Percentiles rank a stretch among this genome's conserved stretches.
phyloP scores from a whole-genome alignment of 805 yeast genomes.

The Schizosaccharomyces japonicus region DNA sequence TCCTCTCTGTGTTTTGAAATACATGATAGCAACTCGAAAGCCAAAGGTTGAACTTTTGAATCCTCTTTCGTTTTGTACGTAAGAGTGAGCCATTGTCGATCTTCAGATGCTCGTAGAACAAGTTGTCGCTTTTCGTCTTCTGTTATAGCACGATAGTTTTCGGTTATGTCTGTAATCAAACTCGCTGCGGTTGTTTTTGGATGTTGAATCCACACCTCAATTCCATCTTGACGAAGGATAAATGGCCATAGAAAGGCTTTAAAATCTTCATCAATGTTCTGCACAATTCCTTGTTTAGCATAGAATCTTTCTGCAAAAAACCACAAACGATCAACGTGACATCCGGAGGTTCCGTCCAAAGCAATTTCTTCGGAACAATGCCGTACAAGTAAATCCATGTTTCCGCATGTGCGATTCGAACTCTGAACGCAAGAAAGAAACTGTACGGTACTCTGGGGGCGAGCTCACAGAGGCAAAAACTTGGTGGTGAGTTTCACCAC shows the following conservation, averaged over 20 bases:
- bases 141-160: background rate
- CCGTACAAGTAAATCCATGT: slow-evolving; percentile 1
- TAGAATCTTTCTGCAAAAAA: background rate
- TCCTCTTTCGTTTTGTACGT: background rate
- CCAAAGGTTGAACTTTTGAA: background rate
- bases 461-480: too few relatives aligned
- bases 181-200: background rate
- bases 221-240: background rate
- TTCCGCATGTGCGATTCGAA: background rate
- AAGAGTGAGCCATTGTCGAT: background rate
- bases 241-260: background rate
- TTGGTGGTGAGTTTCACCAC: too few relatives aligned
- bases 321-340: background rate
- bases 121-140: background rate
- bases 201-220: background rate
- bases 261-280: background rate
- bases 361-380: slow-evolving; percentile 3
- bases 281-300: background rate
- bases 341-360: background rate
- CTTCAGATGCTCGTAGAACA: background rate
- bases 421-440: too few relatives aligned
- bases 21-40: background rate
- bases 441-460: too few relatives aligned
- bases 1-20: background rate
- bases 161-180: background rate